Evolutionary conservation across 306 rosid species (phyloP), one percentile per base, ranked within the genome.

Genomic region (Sesbania bispinosa): DNA sequence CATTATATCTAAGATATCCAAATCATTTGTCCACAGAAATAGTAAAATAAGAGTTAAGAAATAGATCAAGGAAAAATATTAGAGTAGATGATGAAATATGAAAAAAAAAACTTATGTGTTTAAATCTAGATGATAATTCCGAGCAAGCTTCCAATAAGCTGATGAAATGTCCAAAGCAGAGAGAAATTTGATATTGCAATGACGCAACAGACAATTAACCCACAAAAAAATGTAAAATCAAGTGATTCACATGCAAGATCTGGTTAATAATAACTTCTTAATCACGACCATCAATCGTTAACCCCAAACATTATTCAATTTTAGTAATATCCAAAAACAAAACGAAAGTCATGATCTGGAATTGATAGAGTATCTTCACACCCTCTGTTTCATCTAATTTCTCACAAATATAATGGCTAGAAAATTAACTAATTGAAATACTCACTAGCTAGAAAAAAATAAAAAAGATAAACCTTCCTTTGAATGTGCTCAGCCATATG

Each of bases 121-220:
- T 55, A 94, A 97, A 76, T 94, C 99, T 10, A 97, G 99, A 76
- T 94, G 99, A 79, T 71, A 91, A 79, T 75, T 89, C 75, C 99
- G 88, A 35, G 99, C 99, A 75, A 94, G 97, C 83, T 89, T 94
- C 83, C 99, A 85, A 61, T 94, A 94, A 60, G 97, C 99, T 94
- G 96, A n/a, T n/a, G n/a, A 79, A 89, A 80, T 21, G 50, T 63
- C 36, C 72, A 75, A 58, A 74, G 59, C n/a, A 48, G 2, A 62
- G 1, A 45, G 35, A 71, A 45, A 45, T 48, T 33, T 47, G 19
- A 51, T 13, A 58, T 36, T 55, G 66, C 24, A 52, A 69, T 78
- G 23, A 42, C 16, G 38, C 5, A 70, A 51, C 35, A 72, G 15
- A 20, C 5, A 50, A 52, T 26, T 7, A 0, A 41, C 54, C 9